phyloP scores from a whole-genome alignment of 805 yeast genomes.

The Starmerella vaccinii region DNA sequence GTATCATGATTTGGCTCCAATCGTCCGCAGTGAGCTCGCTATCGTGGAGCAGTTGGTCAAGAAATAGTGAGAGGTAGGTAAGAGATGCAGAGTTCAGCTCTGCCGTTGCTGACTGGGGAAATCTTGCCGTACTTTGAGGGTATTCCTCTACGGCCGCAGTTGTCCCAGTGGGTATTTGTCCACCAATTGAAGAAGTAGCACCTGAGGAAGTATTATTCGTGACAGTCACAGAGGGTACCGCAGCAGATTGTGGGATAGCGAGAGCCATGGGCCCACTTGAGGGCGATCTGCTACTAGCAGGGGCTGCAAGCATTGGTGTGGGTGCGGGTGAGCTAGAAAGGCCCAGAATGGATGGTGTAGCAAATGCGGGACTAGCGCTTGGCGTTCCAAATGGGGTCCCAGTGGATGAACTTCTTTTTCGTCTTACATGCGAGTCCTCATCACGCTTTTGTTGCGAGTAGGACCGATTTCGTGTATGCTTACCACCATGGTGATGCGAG shows the following conservation, averaged over 20 bases:
- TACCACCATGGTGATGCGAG: constrained; percentile 1
- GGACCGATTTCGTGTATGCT: background rate
- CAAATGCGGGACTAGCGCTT: background rate
- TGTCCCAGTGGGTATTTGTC: background rate
- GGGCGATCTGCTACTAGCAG: background rate
- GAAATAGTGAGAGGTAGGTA: constrained; percentile 26
- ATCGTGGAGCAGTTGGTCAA: constrained; percentile 29
- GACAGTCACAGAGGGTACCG: background rate
- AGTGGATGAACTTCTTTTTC: constrained; percentile 1
- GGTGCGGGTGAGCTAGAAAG: background rate
- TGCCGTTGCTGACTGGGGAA: constrained; percentile 20
- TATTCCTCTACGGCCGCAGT: constrained; percentile 3
- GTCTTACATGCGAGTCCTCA: background rate
- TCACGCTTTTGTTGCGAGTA: constrained; percentile 3
- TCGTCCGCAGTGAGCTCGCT: constrained; percentile 33
- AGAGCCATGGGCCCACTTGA: background rate
- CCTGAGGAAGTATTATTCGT: background rate
- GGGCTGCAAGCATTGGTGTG: background rate
- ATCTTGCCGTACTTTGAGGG: constrained; percentile 15
- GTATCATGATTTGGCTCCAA: constrained; percentile 53
- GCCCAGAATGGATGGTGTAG: background rate
- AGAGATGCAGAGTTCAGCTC: constrained; percentile 30
- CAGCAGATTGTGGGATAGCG: background rate
- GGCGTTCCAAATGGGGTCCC: constrained; percentile 4
- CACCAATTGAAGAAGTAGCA: background rate